phyloP scores from a whole-genome alignment of 371 early-diverging fungal species.

The Rhizopus arrhizus region DNA sequence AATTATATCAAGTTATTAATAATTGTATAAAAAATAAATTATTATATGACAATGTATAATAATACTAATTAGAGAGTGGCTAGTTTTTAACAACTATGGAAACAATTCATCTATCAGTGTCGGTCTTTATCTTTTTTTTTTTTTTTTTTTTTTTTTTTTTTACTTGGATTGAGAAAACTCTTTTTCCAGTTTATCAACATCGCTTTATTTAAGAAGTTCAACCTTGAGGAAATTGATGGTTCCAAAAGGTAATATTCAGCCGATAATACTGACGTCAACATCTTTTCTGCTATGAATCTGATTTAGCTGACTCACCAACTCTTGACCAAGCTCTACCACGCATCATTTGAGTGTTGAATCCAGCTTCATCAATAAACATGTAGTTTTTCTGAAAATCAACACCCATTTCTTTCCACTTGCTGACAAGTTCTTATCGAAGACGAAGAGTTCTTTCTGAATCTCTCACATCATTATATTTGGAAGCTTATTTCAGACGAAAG shows the following conservation, averaged over 20 bases:
- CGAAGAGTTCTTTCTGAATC: slow-evolving; percentile 9
- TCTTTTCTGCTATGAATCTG: slow-evolving; percentile 5
- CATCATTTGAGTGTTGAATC: slow-evolving; percentile 13
- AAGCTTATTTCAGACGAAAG: slow-evolving; percentile 4
- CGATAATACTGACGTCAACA: slow-evolving; percentile 10
- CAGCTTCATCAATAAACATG: slow-evolving; percentile 14
- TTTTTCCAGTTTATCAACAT: too few relatives aligned
- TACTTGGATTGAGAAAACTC: too few relatives aligned
- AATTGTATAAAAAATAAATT: too few relatives aligned
- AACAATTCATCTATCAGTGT: too few relatives aligned
- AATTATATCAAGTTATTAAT: too few relatives aligned
- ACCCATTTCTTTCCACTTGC: slow-evolving; percentile 18
- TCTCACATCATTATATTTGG: slow-evolving; percentile 8
- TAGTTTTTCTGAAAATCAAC: slow-evolving; percentile 22
- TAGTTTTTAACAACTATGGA: too few relatives aligned
- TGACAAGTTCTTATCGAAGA: slow-evolving; percentile 11
- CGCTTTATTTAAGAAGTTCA: too few relatives aligned
- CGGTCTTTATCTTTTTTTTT: too few relatives aligned
- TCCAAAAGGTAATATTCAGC: slow-evolving; percentile 14
- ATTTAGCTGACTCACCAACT: slow-evolving; percentile 8
- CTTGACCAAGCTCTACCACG: slow-evolving; percentile 17
- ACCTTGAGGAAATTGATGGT: too few relatives aligned
- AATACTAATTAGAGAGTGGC: too few relatives aligned
- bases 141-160: too few relatives aligned
- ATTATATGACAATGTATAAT: too few relatives aligned